These are phyloP conservation scores for Quercus lobata DNA, from an alignment of 331 rosid species.

Conservation along the genomic window DNA sequence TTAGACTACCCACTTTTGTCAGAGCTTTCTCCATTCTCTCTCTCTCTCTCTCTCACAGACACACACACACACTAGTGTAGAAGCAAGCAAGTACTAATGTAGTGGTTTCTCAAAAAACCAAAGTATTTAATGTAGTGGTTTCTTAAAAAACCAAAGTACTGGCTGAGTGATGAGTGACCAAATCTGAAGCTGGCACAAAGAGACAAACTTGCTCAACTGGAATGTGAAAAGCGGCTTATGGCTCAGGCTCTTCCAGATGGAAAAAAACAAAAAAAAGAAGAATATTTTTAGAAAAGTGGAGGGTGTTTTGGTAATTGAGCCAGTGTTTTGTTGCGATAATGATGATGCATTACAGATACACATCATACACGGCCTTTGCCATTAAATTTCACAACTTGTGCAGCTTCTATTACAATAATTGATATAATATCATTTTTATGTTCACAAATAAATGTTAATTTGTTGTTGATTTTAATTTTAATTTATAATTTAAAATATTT, in stretches of 20 bases:
- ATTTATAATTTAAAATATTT: no score
- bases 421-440: no score
- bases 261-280: not conserved
- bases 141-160: no score
- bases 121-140: no score
- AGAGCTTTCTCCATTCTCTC: conserved; percentile 85
- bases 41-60: not conserved
- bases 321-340: not conserved
- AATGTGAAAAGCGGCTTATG: conserved; percentile 23
- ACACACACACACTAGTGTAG: not conserved
- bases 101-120: no score
- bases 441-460: accelerated
- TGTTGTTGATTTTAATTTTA: accelerated
- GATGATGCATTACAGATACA: no score
- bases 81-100: no score
- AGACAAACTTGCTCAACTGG: conserved; percentile 39
- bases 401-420: no score
- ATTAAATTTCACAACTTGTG: no score
- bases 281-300: not conserved
- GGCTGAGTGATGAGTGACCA: not conserved
- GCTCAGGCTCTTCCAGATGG: not conserved
- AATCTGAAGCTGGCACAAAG: conserved; percentile 32
- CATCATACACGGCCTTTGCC: no score
- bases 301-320: not conserved
- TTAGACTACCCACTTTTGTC: conserved; percentile 68